Evolutionary conservation across 768 basidiomycete species (phyloP), one percentile per base, ranked within the genome.

Genomic region (Boletus sp.): DNA sequence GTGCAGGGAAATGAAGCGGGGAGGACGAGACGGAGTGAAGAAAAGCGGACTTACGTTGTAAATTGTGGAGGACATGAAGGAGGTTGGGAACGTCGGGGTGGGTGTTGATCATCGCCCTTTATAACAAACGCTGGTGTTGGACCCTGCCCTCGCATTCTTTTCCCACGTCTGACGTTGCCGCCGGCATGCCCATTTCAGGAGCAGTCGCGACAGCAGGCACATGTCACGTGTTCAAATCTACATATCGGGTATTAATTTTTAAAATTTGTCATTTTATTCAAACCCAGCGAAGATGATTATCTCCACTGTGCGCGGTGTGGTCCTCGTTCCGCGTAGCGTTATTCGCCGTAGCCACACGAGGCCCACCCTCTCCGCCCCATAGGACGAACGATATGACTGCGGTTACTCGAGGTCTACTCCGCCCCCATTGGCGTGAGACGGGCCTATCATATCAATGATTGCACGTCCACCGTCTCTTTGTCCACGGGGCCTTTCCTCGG

Each of bases 81-180:
- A 50, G 29, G 68, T 73, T 73, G 73, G 72, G 70, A 72, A 73
- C 66, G 70, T 63, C 70, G 60, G 66, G 67, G 60, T 70, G 69
- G 70, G 64, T 68, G 71, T 73, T 72, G 71, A 72, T 72, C 71
- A 73, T 73, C 70, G 72, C 71, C 66, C 71, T 72, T 72, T 72
- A 72, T 72, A 73, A 72, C 61, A 64, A 68, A 67, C 64, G 61
- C 64, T 72, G 67, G 52, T 36, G 61, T 72, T 64, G 68, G 71
- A 63, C 71, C 72, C 71, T 72, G 68, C 71, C 59, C 62, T 65
- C 49, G 51, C 57, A 61, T 68, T 69, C 62, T 65, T 70, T 71
- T 72, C 71, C 62, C 71, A 72, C 71, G 72, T 62, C 63, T 69
- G 71, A 57, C 68, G 60, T 64, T 73, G 57, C 71, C 71, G 71